Conservation (phyloP, 768 basidiomycete species). For the Pulveroboletus sp. region DNA sequence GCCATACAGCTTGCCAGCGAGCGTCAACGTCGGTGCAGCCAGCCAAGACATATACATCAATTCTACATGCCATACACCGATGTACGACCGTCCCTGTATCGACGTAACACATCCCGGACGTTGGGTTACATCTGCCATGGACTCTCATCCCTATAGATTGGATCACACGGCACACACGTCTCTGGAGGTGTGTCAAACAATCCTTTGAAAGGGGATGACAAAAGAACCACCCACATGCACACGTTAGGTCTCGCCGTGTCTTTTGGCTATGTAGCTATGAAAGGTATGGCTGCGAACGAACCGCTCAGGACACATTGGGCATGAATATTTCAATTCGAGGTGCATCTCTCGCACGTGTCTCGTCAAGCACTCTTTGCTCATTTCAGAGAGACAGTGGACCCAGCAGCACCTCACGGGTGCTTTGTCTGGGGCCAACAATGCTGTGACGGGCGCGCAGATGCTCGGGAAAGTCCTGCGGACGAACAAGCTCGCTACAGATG, state of each 20-base stretch:
- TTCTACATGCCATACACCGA: too few species aligned
- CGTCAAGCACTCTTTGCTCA: slow-evolving; percentile 27
- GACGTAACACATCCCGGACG: too few species aligned
- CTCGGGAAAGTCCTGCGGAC: slow-evolving; percentile 8
- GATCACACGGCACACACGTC: neutral
- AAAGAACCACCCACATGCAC: neutral
- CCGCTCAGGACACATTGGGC: slow-evolving; percentile 16
- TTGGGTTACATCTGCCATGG: too few species aligned
- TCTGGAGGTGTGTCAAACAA: neutral
- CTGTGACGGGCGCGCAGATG: slow-evolving; percentile 22
- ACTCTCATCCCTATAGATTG: neutral
- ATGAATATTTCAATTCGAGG: slow-evolving; percentile 12
- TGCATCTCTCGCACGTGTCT: slow-evolving; percentile 28
- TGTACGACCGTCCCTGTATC: too few species aligned
- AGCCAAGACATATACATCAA: too few species aligned
- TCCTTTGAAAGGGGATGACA: neutral
- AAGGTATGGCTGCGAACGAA: slow-evolving; percentile 25
- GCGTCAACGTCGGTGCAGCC: too few species aligned
- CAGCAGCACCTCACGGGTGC: slow-evolving; percentile 12
- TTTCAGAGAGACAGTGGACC: slow-evolving; percentile 9
- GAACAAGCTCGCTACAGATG: slow-evolving; percentile 8
- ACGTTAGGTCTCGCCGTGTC: slow-evolving; percentile 2
- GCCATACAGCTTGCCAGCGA: too few species aligned
- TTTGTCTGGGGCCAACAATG: slow-evolving; percentile 15
- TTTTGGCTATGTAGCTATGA: slow-evolving; percentile 8